A percentile compares a stretch with the other conserved stretches of the same genome.
phyloP scores from a whole-genome alignment of 805 yeast species.

The Wickerhamomyces silvicola region DNA sequence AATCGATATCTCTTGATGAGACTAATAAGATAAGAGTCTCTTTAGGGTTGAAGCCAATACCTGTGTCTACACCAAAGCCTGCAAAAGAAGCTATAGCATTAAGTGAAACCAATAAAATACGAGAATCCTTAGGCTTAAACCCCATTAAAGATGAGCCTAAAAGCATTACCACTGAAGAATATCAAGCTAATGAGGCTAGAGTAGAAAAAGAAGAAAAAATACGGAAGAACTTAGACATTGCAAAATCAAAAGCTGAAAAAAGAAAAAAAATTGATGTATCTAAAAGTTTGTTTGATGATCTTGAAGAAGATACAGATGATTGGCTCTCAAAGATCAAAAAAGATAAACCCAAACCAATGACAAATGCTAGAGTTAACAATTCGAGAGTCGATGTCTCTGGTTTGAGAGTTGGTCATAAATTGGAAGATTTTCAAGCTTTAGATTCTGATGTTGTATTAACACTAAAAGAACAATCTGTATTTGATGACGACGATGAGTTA shows the following conservation, averaged over 20 bases:
- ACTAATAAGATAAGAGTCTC: slow-evolving; percentile 47
- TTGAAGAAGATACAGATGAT: slow-evolving; percentile 11
- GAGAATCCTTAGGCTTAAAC: slow-evolving; percentile 19
- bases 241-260: slow-evolving; percentile 10
- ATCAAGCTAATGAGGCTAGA: slow-evolving; percentile 3
- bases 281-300: slow-evolving; percentile 12
- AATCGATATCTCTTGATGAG: slow-evolving; percentile 37
- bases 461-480: slow-evolving; percentile 15
- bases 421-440: slow-evolving; percentile 7
- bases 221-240: slow-evolving; percentile 9
- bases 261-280: slow-evolving; percentile 8
- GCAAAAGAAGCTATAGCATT: slow-evolving; percentile 6
- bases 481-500: slow-evolving; percentile 18
- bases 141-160: slow-evolving; percentile 10
- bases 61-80: slow-evolving; percentile 9
- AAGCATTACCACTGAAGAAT: slow-evolving; percentile 12
- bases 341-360: neutral
- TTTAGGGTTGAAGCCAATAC: slow-evolving; percentile 49
- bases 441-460: slow-evolving; percentile 16
- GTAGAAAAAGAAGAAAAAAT: slow-evolving; percentile 8
- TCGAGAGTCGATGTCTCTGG: no score
- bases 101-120: slow-evolving; percentile 16
- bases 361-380: no score
- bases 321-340: slow-evolving; percentile 17
- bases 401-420: slow-evolving; percentile 15